Conservation (phyloP, 1,284 basidiomycete species). For the Cronartium ribicola region DNA sequence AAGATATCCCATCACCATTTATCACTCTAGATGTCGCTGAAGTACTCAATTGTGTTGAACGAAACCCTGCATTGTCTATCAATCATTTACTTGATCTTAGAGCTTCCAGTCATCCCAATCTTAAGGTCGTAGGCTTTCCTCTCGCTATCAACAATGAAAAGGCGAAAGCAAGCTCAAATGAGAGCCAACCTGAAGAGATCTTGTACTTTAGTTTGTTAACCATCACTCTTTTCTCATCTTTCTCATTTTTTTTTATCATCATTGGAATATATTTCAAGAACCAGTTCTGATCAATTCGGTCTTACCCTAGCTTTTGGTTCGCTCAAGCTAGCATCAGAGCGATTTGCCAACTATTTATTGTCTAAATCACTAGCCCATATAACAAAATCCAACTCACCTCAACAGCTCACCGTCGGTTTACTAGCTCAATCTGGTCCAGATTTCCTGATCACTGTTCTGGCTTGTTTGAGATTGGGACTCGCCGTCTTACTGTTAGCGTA, state of each 20-base stretch:
- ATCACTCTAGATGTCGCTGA: slow-evolving; percentile 7
- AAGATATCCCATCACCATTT: background rate
- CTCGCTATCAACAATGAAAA: background rate
- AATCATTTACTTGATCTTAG: slow-evolving; percentile 8
- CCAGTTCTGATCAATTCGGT: no score
- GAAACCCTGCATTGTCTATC: background rate
- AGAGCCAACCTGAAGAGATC: background rate
- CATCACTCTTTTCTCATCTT: background rate
- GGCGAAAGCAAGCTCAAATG: background rate
- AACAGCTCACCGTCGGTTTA: background rate
- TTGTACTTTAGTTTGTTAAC: background rate
- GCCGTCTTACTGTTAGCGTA: slow-evolving; percentile 10
- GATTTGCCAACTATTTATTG: background rate
- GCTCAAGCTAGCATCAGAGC: background rate
- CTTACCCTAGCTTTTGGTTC: background rate
- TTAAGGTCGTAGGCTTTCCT: slow-evolving; percentile 3
- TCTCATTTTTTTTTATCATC: background rate
- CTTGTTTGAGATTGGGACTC: slow-evolving; percentile 2
- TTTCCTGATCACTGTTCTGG: slow-evolving; percentile 10
- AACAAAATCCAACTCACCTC: background rate
- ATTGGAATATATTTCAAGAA: background rate
- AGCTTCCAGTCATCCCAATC: background rate
- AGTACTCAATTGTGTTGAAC: background rate
- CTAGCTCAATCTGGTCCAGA: slow-evolving; percentile 8
- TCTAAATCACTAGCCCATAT: background rate